These are phyloP conservation scores for Tripterygium wilfordii DNA, from an alignment of 177 flowering plant species.

Conservation along the genomic window DNA sequence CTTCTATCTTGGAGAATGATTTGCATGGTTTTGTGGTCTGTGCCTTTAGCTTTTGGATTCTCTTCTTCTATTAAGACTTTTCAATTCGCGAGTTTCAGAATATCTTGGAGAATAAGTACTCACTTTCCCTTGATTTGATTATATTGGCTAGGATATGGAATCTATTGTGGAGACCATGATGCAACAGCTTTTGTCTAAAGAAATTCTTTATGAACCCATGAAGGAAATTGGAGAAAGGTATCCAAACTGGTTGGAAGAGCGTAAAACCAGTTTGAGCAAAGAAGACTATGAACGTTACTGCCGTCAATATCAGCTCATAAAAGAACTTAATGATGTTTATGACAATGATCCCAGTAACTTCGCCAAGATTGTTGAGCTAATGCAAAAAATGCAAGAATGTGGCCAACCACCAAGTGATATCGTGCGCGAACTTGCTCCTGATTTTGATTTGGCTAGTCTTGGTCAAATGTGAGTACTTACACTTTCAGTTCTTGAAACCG, in stretches of 20 bases:
- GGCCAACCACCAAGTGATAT: slow-evolving; percentile 98
- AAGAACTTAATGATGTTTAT: slow-evolving; percentile 69
- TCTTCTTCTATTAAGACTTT: too few species aligned
- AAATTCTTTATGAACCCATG: slow-evolving; percentile 97
- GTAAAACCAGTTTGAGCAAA: slow-evolving; percentile 48
- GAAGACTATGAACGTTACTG: slow-evolving; percentile 75
- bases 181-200: slow-evolving; percentile 96
- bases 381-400: slow-evolving; percentile 99
- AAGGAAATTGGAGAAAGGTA: slow-evolving; percentile 94
- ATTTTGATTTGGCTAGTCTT: slow-evolving; percentile 70
- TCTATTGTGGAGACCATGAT: slow-evolving; percentile 97
- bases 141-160: slow-evolving; percentile 84
- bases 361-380: slow-evolving; percentile 81
- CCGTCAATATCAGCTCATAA: slow-evolving; percentile 67
- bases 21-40: too few species aligned
- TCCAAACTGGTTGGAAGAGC: slow-evolving; percentile 92
- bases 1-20: too few species aligned
- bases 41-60: too few species aligned
- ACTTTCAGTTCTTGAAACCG: neutral
- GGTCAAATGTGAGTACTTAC: slow-evolving; percentile 74
- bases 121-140: neutral
- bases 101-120: neutral
- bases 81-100: too few species aligned
- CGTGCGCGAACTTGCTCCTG: slow-evolving; percentile 89
- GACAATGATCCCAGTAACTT: slow-evolving; percentile 76